Conservation (phyloP, 352 stramenopile genomes). For the Pythium periplocum region DNA sequence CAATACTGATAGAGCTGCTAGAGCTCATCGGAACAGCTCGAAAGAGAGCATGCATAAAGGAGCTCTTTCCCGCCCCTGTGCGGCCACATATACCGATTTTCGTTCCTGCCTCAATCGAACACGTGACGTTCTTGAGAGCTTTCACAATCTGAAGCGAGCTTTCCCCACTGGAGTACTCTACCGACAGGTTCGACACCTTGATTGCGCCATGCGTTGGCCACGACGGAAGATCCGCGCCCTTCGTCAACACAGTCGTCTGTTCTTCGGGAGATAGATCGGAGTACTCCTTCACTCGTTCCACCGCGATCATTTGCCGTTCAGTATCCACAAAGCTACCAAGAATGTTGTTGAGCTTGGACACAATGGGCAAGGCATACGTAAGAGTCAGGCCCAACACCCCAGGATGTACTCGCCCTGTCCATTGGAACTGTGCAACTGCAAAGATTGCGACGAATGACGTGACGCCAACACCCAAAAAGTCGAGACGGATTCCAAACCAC, state of each 20-base stretch:
- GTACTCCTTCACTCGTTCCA: conserved; percentile 88
- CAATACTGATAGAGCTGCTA: conserved; percentile 58
- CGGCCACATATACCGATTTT: conserved; percentile 84
- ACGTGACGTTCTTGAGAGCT: conserved; percentile 44
- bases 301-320: conserved; percentile 90
- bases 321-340: conserved; percentile 84
- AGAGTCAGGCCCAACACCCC: conserved; percentile 85
- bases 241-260: background rate
- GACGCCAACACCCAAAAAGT: conserved; percentile 78
- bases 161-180: conserved; percentile 23
- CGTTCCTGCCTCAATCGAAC: conserved; percentile 39
- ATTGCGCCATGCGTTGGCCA: conserved; percentile 54
- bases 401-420: conserved; percentile 47
- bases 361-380: conserved; percentile 87
- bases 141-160: conserved; percentile 6
- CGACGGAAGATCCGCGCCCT: background rate
- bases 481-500: conserved; percentile 84
- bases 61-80: conserved; percentile 89
- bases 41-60: conserved; percentile 80
- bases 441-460: conserved; percentile 79
- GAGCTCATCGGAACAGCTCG: conserved; percentile 48
- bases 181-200: conserved; percentile 39
- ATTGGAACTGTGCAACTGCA: conserved; percentile 63
- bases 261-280: conserved; percentile 45
- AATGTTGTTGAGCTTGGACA: conserved; percentile 83